phyloP scores from a whole-genome alignment of 2,329 filamentous ascomycete genomes.

The Nigrograna mackinnonii region DNA sequence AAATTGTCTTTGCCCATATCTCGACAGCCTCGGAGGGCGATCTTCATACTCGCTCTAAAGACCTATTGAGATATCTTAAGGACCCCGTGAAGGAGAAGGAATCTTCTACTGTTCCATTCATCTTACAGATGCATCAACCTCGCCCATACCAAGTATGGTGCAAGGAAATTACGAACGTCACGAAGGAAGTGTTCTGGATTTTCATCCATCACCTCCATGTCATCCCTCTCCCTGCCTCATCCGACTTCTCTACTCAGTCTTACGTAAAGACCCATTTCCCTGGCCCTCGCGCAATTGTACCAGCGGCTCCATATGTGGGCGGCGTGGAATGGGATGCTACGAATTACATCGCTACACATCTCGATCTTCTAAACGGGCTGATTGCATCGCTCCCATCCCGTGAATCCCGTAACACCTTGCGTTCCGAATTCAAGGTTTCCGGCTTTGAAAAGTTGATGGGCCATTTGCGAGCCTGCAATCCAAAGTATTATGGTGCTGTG shows the following conservation, averaged over 20 bases:
- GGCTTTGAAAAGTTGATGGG: constrained; percentile 90
- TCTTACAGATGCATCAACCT: constrained; percentile 83
- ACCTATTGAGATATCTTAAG: constrained; percentile 77
- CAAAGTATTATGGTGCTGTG: constrained; percentile 93
- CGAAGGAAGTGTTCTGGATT: constrained; percentile 99
- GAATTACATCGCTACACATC: constrained; percentile 89
- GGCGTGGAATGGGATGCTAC: constrained; percentile 99
- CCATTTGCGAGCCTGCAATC: constrained; percentile 88
- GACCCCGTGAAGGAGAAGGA: constrained; percentile 75
- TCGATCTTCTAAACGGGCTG: constrained; percentile 91
- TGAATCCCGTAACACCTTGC: constrained; percentile 74
- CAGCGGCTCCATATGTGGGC: constrained; percentile 92
- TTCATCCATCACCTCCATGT: constrained; percentile 95
- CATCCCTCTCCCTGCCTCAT: constrained; percentile 63
- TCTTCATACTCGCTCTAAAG: constrained; percentile 68
- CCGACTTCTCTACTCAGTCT: constrained; percentile 20
- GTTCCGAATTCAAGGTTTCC: constrained; percentile 76
- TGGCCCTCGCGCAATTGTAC: constrained; percentile 82
- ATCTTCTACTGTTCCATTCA: constrained; percentile 78
- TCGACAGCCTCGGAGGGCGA: constrained; percentile 61
- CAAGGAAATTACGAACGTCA: constrained; percentile 89
- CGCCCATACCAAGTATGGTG: constrained; percentile 93
- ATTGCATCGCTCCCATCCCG: constrained; percentile 75
- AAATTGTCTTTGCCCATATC: constrained; percentile 86
- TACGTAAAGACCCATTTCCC: constrained; percentile 76